These are phyloP conservation scores for Phytophthora capsici DNA, from an alignment of 352 stramenopile genomes.

Conservation along the genomic window DNA sequence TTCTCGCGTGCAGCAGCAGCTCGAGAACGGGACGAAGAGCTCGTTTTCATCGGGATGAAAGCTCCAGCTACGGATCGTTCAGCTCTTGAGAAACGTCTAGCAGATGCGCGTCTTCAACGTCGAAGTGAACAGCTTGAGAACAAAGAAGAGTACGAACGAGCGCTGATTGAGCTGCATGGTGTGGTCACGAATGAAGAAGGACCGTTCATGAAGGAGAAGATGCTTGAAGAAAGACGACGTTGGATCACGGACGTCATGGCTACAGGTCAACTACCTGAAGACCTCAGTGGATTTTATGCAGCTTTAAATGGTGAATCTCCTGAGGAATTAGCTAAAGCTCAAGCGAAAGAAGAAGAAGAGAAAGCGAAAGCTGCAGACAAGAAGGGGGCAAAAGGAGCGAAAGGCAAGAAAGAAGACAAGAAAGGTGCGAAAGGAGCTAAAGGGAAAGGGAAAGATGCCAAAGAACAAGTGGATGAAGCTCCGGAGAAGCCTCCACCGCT, in stretches of 20 bases:
- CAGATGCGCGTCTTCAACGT: constrained; percentile 78
- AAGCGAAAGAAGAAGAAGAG: constrained; percentile 61
- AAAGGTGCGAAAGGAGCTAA: constrained; percentile 65
- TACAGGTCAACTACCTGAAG: constrained; percentile 85
- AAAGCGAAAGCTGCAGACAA: constrained; percentile 56
- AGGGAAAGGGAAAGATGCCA: constrained; percentile 62
- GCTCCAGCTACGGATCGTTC: constrained; percentile 60
- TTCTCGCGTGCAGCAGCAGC: constrained; percentile 66
- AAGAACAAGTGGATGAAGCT: constrained; percentile 63
- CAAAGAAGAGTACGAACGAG: constrained; percentile 91
- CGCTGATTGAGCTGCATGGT: constrained; percentile 87
- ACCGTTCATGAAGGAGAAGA: constrained; percentile 91
- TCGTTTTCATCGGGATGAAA: constrained; percentile 95
- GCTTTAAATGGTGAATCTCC: constrained; percentile 46
- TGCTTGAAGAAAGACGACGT: constrained; percentile 91
- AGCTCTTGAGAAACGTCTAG: constrained; percentile 76
- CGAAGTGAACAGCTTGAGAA: constrained; percentile 93
- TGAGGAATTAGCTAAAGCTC: constrained; percentile 54
- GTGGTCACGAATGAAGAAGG: constrained; percentile 89
- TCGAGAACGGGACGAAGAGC: constrained; percentile 80
- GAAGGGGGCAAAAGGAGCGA: constrained; percentile 51
- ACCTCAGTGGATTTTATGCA: constrained; percentile 90
- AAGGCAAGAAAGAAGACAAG: constrained; percentile 59
- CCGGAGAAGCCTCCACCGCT: constrained; percentile 87
- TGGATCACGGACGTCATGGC: constrained; percentile 95